Conservation (phyloP, 441 rosid species). For the Euphorbia corollata region DNA sequence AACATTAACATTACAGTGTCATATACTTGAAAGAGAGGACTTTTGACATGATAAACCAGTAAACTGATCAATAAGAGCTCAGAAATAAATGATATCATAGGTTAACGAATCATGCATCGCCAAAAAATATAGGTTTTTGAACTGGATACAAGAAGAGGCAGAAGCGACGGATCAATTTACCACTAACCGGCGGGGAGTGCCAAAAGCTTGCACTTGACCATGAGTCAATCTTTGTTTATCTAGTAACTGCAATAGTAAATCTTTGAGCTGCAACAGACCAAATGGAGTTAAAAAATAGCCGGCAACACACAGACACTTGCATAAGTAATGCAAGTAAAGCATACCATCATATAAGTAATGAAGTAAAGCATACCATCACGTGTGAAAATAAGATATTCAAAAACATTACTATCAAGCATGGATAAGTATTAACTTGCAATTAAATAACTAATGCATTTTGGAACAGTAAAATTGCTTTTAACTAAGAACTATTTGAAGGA, state of each 20-base stretch:
- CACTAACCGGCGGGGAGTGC: slow-evolving; percentile 95
- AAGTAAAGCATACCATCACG: slow-evolving; percentile 11
- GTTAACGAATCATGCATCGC: not conserved
- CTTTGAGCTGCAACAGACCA: slow-evolving; percentile 68
- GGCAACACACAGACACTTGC: slow-evolving; percentile 7
- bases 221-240: slow-evolving; percentile 61
- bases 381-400: slow-evolving; percentile 17
- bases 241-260: slow-evolving; percentile 51
- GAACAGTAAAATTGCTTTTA: not conserved
- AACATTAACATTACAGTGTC: not conserved
- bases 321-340: not conserved
- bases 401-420: slow-evolving; percentile 6
- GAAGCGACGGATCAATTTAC: slow-evolving; percentile 33
- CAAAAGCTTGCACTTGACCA: slow-evolving; percentile 65
- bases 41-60: not conserved
- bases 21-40: not conserved
- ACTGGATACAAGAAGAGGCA: slow-evolving; percentile 16
- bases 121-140: slow-evolving; percentile 11
- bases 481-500: not conserved
- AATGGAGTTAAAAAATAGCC: slow-evolving; percentile 19
- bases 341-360: slow-evolving; percentile 1
- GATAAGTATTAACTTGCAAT: not conserved
- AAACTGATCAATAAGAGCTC: not conserved
- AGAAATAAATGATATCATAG: not conserved
- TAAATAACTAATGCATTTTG: not conserved